These are phyloP conservation scores for Cucumis hystrix DNA, from an alignment of 306 rosid genomes.

Conservation along the genomic window DNA sequence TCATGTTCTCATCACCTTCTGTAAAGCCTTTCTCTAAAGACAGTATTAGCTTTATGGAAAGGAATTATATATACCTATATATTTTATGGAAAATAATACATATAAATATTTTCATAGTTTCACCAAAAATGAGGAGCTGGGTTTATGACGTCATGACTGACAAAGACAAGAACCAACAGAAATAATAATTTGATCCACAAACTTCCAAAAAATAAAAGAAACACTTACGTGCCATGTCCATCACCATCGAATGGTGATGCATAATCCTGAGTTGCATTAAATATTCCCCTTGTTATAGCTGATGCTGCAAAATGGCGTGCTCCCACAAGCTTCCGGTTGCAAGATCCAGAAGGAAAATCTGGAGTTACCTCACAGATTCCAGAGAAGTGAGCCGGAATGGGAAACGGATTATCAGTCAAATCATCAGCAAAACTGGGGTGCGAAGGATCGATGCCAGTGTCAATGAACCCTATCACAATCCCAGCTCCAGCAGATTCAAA, in stretches of 20 bases:
- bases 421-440: slow-evolving; percentile 73
- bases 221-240: slow-evolving; percentile 98
- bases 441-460: slow-evolving; percentile 91
- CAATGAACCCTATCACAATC: slow-evolving; percentile 73
- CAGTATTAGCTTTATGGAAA: neutral
- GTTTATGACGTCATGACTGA: neutral
- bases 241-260: slow-evolving; percentile 97
- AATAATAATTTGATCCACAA: neutral
- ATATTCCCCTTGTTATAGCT: slow-evolving; percentile 93
- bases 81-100: no score
- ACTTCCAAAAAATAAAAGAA: slow-evolving; percentile 10
- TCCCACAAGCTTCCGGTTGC: slow-evolving; percentile 94
- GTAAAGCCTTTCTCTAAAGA: neutral
- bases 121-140: neutral
- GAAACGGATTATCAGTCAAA: slow-evolving; percentile 34
- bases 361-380: slow-evolving; percentile 92
- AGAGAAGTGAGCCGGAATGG: slow-evolving; percentile 73
- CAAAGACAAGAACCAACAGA: neutral
- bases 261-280: slow-evolving; percentile 70
- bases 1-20: neutral
- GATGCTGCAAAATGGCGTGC: slow-evolving; percentile 98
- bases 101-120: neutral
- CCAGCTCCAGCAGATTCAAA: slow-evolving; percentile 85
- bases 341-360: slow-evolving; percentile 96
- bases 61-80: neutral